Evolutionary conservation across 352 stramenopile species (phyloP), one percentile per base, ranked within the genome.

Genomic region (Bremia lactucae): DNA sequence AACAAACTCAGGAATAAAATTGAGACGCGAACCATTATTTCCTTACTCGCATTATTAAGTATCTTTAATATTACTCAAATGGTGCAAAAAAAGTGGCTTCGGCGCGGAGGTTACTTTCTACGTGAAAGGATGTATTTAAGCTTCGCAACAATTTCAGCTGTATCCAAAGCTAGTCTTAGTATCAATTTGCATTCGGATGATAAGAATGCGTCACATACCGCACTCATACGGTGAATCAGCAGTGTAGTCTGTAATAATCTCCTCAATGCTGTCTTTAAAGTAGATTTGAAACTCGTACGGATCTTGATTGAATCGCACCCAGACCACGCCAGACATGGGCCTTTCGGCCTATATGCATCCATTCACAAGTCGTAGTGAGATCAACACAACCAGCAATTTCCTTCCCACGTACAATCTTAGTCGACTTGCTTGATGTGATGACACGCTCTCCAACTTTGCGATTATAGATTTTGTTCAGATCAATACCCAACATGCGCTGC

Each of bases 381-480:
- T 23, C 14, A 49, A 36, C 11, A 44, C 14, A 9, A 18, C 23
- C 19, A 4, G 53, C 22, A 36, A 22, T 8, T 36, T 10, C 5
- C 8, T 25, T 16, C 23, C 15, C 14, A 85, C 79, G 50, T 83
- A 93, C 80, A 56, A 93, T 87, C 46, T 90, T 90, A 18, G 78
- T 93, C 29, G 78, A 87, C 50, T 87, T 93, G 51, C 73, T 68
- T 15, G 80, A 93, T 44, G 83, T 90, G 66, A 93, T 90, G 52
- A 87, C 80, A 18, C 78, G 78, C 55, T 93, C 78, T 50, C 81
- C 81, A 37, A 91, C 81, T 78, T 93, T 94, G 46, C 77, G 77
- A 60, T 91, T 94, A 62, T 91, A 92, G 19, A 87, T 77, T 47
- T 91, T 94, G 75, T 90, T 87, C 48, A 87, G 66, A 38, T 91